phyloP scores from a whole-genome alignment of 2,329 filamentous ascomycete genomes.

The Acephala macrosclerotiorum region DNA sequence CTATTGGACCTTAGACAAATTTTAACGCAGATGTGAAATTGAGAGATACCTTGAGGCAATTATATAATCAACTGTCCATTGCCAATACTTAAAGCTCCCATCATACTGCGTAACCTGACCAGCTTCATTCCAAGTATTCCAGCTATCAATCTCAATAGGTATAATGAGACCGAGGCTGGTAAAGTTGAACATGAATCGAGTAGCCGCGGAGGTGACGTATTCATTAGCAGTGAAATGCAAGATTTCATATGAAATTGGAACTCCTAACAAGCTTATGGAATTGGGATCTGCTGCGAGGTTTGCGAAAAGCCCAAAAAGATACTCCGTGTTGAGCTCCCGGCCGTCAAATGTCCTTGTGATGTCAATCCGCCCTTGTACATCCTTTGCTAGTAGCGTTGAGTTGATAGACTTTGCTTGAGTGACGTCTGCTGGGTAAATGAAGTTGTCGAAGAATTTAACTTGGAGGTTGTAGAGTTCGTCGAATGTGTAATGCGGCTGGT shows the following conservation, averaged over 20 bases:
- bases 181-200: slow-evolving; percentile 24
- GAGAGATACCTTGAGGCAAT: slow-evolving; percentile 18
- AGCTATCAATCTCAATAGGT: slow-evolving; percentile 20
- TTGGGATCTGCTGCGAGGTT: slow-evolving; percentile 17
- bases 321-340: slow-evolving; percentile 19
- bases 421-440: slow-evolving; percentile 17
- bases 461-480: slow-evolving; percentile 19
- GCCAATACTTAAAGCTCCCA: slow-evolving; percentile 22
- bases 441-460: slow-evolving; percentile 21
- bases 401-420: slow-evolving; percentile 19
- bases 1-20: slow-evolving; percentile 16
- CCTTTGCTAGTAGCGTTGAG: slow-evolving; percentile 13
- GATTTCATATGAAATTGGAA: slow-evolving; percentile 24
- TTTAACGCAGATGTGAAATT: slow-evolving; percentile 6
- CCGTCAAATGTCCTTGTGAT: slow-evolving; percentile 16
- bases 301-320: slow-evolving; percentile 21
- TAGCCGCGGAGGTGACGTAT: slow-evolving; percentile 18
- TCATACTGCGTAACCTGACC: slow-evolving; percentile 21
- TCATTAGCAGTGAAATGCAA: slow-evolving; percentile 19
- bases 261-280: slow-evolving; percentile 20
- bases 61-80: slow-evolving; percentile 19
- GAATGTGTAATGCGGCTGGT: slow-evolving; percentile 14
- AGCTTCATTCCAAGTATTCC: slow-evolving; percentile 18
- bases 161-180: slow-evolving; percentile 18
- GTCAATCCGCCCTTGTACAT: slow-evolving; percentile 18